Percentiles rank a stretch among this genome's conserved stretches.
These are phyloP conservation scores for Vitis hybrid DNA, from an alignment of 177 flowering plant species.

Conservation along the genomic window DNA sequence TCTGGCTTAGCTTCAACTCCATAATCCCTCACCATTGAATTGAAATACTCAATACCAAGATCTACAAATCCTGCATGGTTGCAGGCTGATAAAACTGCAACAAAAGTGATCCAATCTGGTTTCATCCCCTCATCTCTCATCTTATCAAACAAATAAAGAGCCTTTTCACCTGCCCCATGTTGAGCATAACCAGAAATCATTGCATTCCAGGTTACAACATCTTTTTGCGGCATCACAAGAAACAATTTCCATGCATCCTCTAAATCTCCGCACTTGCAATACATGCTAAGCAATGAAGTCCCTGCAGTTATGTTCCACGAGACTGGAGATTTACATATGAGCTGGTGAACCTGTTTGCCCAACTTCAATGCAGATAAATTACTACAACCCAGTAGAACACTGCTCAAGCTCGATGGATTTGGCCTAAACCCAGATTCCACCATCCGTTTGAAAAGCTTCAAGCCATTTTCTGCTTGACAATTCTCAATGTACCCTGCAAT, in stretches of 20 bases:
- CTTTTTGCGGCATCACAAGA: constrained; percentile 38
- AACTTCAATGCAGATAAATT: constrained; percentile 36
- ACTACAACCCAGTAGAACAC: constrained; percentile 46
- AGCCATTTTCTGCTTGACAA: constrained; percentile 31
- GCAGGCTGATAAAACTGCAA: constrained; percentile 55
- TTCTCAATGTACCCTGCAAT: constrained; percentile 53
- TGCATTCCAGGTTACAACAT: constrained; percentile 55
- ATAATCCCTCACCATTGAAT: constrained; percentile 44
- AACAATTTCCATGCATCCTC: constrained; percentile 47
- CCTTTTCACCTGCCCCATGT: constrained; percentile 43
- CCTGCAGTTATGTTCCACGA: constrained; percentile 35
- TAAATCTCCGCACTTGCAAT: constrained; percentile 55
- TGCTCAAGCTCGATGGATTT: constrained; percentile 38
- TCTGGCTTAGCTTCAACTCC: constrained; percentile 42
- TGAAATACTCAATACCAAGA: constrained; percentile 42
- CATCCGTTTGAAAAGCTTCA: constrained; percentile 41
- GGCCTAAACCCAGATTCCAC: constrained; percentile 30
- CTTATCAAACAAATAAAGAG: constrained; percentile 41
- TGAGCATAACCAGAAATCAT: constrained; percentile 70
- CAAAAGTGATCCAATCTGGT: constrained; percentile 58
- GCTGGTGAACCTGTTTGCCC: constrained; percentile 60
- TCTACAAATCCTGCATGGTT: constrained; percentile 63
- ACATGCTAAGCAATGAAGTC: constrained; percentile 61
- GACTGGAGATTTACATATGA: constrained; percentile 34
- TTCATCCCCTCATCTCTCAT: constrained; percentile 34